A percentile compares a stretch with the other conserved stretches of the same genome.
Evolutionary conservation across 78 protist genomes (phyloP).

Genomic region (Dictyostelium citrinum): DNA sequence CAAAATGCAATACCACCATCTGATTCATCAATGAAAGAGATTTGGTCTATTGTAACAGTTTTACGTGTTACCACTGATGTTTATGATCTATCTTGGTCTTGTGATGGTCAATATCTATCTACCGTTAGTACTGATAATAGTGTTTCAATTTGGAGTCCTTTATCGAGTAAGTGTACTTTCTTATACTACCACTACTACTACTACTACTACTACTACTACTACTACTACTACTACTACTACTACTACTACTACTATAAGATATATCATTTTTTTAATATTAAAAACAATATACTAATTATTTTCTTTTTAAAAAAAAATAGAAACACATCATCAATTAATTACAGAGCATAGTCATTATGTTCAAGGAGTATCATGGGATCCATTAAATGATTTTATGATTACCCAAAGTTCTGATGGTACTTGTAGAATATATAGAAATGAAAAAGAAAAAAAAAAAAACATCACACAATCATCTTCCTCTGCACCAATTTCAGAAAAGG

Average conservation of each 20-base stretch:
- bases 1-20: not conserved
- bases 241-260: not conserved
- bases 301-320: not conserved
- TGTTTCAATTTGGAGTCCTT: conserved; percentile 51
- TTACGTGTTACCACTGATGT: conserved; percentile 26
- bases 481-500: not conserved
- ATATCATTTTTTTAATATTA: no score
- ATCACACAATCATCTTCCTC: not conserved
- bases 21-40: conserved; percentile 34
- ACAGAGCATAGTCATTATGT: conserved; percentile 73
- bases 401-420: conserved; percentile 62
- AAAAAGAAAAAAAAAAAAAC: not conserved
- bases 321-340: conserved; percentile 26
- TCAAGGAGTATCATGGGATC: conserved; percentile 78
- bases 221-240: not conserved
- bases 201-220: not conserved
- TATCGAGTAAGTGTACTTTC: conserved; percentile 27
- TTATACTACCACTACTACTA: no score
- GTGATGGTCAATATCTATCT: conserved; percentile 29
- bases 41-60: conserved; percentile 16
- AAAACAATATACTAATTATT: no score
- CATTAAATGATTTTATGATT: conserved; percentile 21
- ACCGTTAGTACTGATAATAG: conserved; percentile 54
- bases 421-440: conserved; percentile 29
- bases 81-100: conserved; percentile 63